Conservation (phyloP, 306 rosid species). For the Cicer judaicum region DNA sequence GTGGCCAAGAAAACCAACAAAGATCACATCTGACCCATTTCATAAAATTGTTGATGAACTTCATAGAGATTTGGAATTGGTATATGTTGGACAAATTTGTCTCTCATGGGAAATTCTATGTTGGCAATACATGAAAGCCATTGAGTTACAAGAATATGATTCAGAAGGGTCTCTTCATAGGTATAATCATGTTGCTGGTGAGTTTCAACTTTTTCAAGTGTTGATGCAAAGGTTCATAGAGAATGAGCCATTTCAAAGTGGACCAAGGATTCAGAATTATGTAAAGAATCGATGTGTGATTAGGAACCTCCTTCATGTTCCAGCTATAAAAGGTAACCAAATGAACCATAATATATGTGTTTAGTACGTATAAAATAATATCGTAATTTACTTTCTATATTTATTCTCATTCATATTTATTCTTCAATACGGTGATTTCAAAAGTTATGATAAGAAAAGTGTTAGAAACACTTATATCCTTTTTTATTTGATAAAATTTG, state of each 20-base stretch:
- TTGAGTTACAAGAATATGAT: slow-evolving; percentile 57
- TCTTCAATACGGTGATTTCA: background rate
- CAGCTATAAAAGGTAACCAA: slow-evolving; percentile 65
- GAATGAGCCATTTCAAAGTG: slow-evolving; percentile 82
- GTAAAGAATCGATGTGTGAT: slow-evolving; percentile 73
- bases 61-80: slow-evolving; percentile 76
- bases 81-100: slow-evolving; percentile 90
- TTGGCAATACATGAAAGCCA: slow-evolving; percentile 83
- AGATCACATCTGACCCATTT: slow-evolving; percentile 54
- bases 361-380: background rate
- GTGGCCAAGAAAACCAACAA: slow-evolving; percentile 60
- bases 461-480: too few relatives aligned
- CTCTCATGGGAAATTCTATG: slow-evolving; percentile 95
- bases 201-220: slow-evolving; percentile 86
- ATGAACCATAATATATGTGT: background rate
- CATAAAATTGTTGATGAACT: slow-evolving; percentile 62
- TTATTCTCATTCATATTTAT: background rate
- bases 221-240: slow-evolving; percentile 76
- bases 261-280: slow-evolving; percentile 75
- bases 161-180: slow-evolving; percentile 44
- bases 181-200: slow-evolving; percentile 73
- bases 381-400: background rate
- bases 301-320: slow-evolving; percentile 79
- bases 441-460: background rate
- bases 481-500: too few relatives aligned